Evolutionary conservation across 2,329 filamentous ascomycete species (phyloP).

Genomic region (Cladosporium sp.): DNA sequence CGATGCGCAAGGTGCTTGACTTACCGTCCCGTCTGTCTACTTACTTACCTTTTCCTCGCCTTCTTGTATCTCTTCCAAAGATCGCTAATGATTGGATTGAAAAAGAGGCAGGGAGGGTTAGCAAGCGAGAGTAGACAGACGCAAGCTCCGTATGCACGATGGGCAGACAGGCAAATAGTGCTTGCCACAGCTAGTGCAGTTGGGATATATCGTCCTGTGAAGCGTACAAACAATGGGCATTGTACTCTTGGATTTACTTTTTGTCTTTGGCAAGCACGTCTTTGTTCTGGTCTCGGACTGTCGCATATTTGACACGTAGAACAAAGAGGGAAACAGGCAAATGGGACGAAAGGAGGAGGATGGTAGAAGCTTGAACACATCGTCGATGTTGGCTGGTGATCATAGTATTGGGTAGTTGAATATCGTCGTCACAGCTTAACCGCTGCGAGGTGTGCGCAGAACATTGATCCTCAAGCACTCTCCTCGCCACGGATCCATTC

Average conservation of each 20-base stretch:
- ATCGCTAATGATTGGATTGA: background rate
- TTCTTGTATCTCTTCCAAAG: background rate
- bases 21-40: background rate
- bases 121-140: background rate
- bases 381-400: background rate
- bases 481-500: conserved; percentile 46
- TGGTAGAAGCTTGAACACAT: background rate
- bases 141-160: background rate
- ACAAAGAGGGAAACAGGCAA: background rate
- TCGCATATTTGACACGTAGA: background rate
- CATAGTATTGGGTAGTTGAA: background rate
- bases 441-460: background rate
- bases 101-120: background rate
- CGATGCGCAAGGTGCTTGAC: background rate
- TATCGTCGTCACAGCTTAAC: background rate
- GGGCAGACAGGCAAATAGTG: background rate
- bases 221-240: background rate
- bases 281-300: background rate
- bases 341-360: background rate
- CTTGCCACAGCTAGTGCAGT: background rate
- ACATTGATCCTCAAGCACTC: background rate
- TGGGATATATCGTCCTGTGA: background rate
- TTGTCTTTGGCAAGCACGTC: background rate
- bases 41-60: background rate
- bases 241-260: background rate